Evolutionary conservation across 2,329 filamentous ascomycete species (phyloP).

Genomic region (Dactylellina parvicollis): DNA sequence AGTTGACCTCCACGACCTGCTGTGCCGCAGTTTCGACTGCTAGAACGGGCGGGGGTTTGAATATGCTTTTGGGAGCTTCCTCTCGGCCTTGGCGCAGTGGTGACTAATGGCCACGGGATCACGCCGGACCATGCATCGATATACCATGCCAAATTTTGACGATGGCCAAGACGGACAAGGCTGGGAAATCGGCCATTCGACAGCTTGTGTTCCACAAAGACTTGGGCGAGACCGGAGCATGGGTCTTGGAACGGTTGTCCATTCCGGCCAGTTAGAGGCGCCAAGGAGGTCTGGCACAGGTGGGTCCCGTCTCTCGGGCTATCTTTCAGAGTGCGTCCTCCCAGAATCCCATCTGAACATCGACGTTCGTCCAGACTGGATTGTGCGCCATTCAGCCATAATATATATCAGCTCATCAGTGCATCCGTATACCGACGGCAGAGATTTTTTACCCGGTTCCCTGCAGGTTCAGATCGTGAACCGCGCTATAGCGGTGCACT

Average conservation of each 20-base stretch:
- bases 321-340: not conserved
- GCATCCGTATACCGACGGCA: no score
- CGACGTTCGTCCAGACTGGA: no score
- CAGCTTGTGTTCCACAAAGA: slow-evolving; percentile 13
- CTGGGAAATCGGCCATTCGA: not conserved
- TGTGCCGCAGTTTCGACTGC: slow-evolving; percentile 1
- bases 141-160: slow-evolving; percentile 34
- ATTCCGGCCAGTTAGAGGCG: slow-evolving; percentile 27
- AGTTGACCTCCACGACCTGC: slow-evolving; percentile 1
- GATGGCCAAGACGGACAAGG: not conserved
- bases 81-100: slow-evolving; percentile 25
- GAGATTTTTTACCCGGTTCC: no score
- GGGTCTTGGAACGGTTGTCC: slow-evolving; percentile 7
- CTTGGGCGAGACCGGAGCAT: not conserved
- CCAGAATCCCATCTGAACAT: no score
- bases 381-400: no score
- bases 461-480: no score
- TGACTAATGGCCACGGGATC: slow-evolving; percentile 21
- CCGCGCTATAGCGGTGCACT: no score
- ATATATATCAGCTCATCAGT: no score
- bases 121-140: not conserved
- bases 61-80: slow-evolving; percentile 9
- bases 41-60: not conserved
- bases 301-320: slow-evolving; percentile 2
- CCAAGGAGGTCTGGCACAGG: not conserved